Evolutionary conservation across 805 yeast genomes (phyloP).

Genomic region (Candida tammaniensis): DNA sequence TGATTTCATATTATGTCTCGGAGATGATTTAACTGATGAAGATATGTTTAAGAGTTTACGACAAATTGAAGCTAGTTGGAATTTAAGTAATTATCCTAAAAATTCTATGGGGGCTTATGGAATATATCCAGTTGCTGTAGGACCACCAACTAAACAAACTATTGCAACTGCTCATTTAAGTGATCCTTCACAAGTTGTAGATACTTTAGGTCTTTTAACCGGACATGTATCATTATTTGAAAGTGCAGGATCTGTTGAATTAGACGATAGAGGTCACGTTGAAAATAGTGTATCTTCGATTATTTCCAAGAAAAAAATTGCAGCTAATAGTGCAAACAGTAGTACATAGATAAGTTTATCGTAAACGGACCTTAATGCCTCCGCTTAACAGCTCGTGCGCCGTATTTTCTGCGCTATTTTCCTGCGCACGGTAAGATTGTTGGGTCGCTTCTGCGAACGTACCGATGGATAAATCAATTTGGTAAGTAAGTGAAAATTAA

Average conservation of each 20-base stretch:
- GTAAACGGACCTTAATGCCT: too few relatives aligned
- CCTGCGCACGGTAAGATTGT: too few relatives aligned
- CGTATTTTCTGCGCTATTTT: too few relatives aligned
- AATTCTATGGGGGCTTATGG: conserved; percentile 57
- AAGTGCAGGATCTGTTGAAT: conserved; percentile 70
- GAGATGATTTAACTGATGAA: conserved; percentile 97
- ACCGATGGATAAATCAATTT: too few relatives aligned
- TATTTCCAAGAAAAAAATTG: conserved; percentile 22
- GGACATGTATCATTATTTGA: conserved; percentile 80
- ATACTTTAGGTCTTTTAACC: conserved; percentile 73
- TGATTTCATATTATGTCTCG: conserved; percentile 84
- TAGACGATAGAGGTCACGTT: conserved; percentile 77
- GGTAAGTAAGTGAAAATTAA: too few relatives aligned
- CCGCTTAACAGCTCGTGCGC: too few relatives aligned
- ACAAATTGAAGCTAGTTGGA: conserved; percentile 56
- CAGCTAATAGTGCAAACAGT: background rate
- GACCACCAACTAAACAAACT: conserved; percentile 86
- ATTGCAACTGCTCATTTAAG: conserved; percentile 81
- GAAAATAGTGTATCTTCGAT: conserved; percentile 44
- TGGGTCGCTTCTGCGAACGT: too few relatives aligned
- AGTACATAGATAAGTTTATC: too few relatives aligned
- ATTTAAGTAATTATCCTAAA: conserved; percentile 33
- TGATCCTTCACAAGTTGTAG: conserved; percentile 82
- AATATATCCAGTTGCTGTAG: conserved; percentile 84
- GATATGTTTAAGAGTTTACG: conserved; percentile 89